A percentile compares a stretch with the other conserved stretches of the same genome.
These are phyloP conservation scores for Bombardia bombarda DNA, from an alignment of 495 filamentous ascomycete genomes.

Conservation along the genomic window DNA sequence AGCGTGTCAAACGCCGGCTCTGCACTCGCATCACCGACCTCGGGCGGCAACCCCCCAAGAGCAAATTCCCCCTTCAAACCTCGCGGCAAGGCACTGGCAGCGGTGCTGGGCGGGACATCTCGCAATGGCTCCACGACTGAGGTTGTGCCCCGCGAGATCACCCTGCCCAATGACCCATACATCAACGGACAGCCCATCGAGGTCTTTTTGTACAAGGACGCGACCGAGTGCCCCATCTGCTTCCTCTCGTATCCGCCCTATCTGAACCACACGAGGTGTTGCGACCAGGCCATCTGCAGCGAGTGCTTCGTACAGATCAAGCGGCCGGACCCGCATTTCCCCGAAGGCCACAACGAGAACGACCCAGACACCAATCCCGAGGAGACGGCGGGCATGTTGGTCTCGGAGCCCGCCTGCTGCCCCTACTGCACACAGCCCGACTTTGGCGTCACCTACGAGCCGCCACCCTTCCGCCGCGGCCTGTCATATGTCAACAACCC, in stretches of 20 bases:
- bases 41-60: constrained; percentile 22
- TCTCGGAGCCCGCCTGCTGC: constrained; percentile 88
- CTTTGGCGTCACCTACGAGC: constrained; percentile 87
- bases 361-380: constrained; percentile 33
- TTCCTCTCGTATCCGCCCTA: constrained; percentile 94
- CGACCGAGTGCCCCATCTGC: constrained; percentile 89
- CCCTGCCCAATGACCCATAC: constrained; percentile 73
- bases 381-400: constrained; percentile 57
- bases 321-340: constrained; percentile 88
- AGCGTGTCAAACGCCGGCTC: constrained; percentile 40
- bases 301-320: constrained; percentile 99
- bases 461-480: constrained; percentile 82
- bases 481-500: constrained; percentile 59
- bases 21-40: constrained; percentile 51
- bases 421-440: constrained; percentile 94
- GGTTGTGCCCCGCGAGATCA: constrained; percentile 64
- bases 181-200: constrained; percentile 90
- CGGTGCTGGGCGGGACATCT: constrained; percentile 60
- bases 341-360: constrained; percentile 65
- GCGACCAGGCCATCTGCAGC: constrained; percentile 94
- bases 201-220: constrained; percentile 86
- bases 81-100: constrained; percentile 72
- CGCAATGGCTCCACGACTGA: constrained; percentile 63
- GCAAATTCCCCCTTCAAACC: constrained; percentile 46
- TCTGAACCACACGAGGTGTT: constrained; percentile 91